These are phyloP conservation scores for Elsinoe arachidis DNA, from an alignment of 2,329 filamentous ascomycete genomes.

Conservation along the genomic window DNA sequence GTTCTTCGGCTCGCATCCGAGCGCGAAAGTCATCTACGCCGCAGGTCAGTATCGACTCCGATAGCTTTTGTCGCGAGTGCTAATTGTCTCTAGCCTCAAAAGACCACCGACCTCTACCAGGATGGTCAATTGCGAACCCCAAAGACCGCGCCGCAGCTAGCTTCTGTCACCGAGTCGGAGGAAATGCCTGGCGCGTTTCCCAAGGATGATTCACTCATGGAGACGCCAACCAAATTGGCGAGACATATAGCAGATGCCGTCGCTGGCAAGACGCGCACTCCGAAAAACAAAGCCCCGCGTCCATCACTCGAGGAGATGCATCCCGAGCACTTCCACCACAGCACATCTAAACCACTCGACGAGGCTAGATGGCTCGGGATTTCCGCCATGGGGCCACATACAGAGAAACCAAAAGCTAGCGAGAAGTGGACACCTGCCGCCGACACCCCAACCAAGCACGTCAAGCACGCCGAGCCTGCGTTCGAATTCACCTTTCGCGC, in stretches of 20 bases:
- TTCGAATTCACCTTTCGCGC: constrained; percentile 59
- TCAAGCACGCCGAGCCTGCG: constrained; percentile 19
- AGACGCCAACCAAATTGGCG: constrained; percentile 19
- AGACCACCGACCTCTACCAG: constrained; percentile 28
- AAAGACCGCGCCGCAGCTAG: constrained; percentile 32
- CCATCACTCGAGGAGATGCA: constrained; percentile 80
- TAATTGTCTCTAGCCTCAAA: constrained; percentile 13
- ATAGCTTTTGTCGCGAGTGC: not conserved
- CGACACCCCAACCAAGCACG: constrained; percentile 54
- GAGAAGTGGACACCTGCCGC: constrained; percentile 39
- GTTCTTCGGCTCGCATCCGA: constrained; percentile 27
- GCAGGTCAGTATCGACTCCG: constrained; percentile 16
- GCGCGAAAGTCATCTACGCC: constrained; percentile 23
- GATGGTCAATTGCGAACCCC: constrained; percentile 25
- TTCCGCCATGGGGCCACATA: constrained; percentile 57
- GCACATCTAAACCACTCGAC: constrained; percentile 66
- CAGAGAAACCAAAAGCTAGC: constrained; percentile 37
- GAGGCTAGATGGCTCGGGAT: constrained; percentile 78
- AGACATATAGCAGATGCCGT: constrained; percentile 13
- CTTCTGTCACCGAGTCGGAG: constrained; percentile 38
- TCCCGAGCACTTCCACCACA: constrained; percentile 69
- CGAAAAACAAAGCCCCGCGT: constrained; percentile 57
- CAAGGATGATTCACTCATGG: constrained; percentile 19
- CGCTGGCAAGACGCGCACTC: constrained; percentile 41
- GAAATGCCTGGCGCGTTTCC: constrained; percentile 32